Percentiles rank a stretch among this genome's conserved stretches.
These are phyloP conservation scores for Prunus yedoensis DNA, from an alignment of 331 rosid species.

Conservation along the genomic window DNA sequence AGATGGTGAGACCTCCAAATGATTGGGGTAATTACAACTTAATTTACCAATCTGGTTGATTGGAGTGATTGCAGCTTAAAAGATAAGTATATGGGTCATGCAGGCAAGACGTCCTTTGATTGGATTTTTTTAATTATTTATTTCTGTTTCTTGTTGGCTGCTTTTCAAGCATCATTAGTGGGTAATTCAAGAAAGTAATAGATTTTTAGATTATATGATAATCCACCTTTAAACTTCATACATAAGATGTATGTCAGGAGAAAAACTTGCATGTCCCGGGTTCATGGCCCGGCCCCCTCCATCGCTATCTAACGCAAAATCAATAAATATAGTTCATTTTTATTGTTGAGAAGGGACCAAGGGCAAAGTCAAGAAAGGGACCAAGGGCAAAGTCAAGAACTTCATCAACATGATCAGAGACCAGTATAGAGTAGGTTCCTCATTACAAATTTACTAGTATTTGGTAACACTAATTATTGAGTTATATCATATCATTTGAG, in stretches of 20 bases:
- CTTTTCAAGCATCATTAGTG: slow-evolving; percentile 35
- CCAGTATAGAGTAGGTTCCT: not conserved
- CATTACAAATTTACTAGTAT: not conserved
- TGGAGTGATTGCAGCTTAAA: slow-evolving; percentile 4
- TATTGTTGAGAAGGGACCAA: not conserved
- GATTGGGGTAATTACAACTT: slow-evolving; percentile 34
- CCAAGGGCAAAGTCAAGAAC: not conserved
- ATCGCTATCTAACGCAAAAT: too few species aligned
- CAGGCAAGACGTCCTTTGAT: slow-evolving; percentile 23
- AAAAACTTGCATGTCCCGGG: too few species aligned
- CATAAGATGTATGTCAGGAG: too few species aligned
- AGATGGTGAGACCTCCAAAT: slow-evolving; percentile 22
- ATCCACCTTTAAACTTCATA: too few species aligned
- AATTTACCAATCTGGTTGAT: slow-evolving; percentile 27
- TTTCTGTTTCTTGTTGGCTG: slow-evolving; percentile 25
- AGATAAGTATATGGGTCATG: slow-evolving; percentile 18
- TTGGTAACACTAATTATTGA: not conserved
- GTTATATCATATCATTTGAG: too few species aligned
- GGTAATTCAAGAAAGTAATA: slow-evolving; percentile 29
- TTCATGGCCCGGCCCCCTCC: too few species aligned
- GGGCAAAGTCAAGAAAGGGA: not conserved
- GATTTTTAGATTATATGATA: slow-evolving; percentile 6
- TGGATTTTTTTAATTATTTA: not conserved
- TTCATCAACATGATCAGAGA: not conserved
- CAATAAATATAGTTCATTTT: not conserved